These are phyloP conservation scores for Saccharomyces mikatae DNA, from an alignment of 805 yeast genomes.

Conservation along the genomic window DNA sequence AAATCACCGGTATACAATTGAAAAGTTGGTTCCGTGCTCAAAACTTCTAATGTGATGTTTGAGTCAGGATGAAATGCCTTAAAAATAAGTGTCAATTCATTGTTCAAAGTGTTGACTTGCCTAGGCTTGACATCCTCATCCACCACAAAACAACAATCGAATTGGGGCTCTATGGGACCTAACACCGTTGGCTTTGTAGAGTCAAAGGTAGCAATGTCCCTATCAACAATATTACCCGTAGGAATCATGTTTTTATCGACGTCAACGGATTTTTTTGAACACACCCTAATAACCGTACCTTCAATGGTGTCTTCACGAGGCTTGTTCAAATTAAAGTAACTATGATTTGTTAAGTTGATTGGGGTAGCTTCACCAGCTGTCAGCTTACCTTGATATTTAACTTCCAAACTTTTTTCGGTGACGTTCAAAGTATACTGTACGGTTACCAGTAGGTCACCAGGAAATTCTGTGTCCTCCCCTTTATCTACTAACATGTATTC, in stretches of 20 bases:
- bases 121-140: conserved; percentile 15
- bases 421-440: conserved; percentile 40
- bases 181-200: conserved; percentile 22
- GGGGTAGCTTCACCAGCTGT: conserved; percentile 36
- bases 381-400: conserved; percentile 38
- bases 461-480: conserved; percentile 50
- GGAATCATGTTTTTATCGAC: conserved; percentile 36
- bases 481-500: conserved; percentile 37
- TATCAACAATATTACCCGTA: conserved; percentile 37
- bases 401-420: conserved; percentile 31
- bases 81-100: conserved; percentile 31
- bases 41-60: conserved; percentile 34
- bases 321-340: conserved; percentile 47
- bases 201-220: conserved; percentile 22
- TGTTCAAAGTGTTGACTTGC: conserved; percentile 30
- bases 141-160: conserved; percentile 44
- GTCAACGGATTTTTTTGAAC: conserved; percentile 35
- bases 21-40: conserved; percentile 58
- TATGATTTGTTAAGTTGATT: conserved; percentile 54
- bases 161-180: conserved; percentile 26
- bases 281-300: conserved; percentile 35
- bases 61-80: conserved; percentile 41
- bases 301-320: conserved; percentile 24
- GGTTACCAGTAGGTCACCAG: conserved; percentile 43
- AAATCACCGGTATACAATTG: conserved; percentile 59